Percentiles rank a stretch among this genome's conserved stretches.
These are phyloP conservation scores for Asterophora parasitica DNA, from an alignment of 768 basidiomycete species.

Conservation along the genomic window DNA sequence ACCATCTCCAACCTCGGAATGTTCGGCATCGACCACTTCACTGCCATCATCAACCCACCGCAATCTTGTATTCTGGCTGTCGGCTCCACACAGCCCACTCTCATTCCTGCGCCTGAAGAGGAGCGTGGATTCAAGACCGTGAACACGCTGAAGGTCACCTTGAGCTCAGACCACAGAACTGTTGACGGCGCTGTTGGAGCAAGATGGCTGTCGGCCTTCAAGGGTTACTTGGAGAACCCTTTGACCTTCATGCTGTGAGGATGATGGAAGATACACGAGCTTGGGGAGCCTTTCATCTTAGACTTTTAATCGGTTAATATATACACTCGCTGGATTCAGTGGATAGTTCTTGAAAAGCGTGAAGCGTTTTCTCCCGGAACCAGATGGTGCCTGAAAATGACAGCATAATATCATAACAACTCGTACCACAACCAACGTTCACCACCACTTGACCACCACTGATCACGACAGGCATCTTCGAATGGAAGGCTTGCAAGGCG, in stretches of 20 bases:
- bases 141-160: conserved; percentile 91
- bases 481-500: conserved; percentile 1
- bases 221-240: conserved; percentile 94
- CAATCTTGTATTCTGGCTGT: conserved; percentile 98
- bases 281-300: conserved; percentile 2
- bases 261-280: conserved; percentile 1
- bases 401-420: too few species aligned
- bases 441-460: too few species aligned
- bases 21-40: conserved; percentile 93
- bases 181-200: conserved; percentile 97
- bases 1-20: conserved; percentile 99
- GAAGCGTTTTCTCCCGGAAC: too few species aligned
- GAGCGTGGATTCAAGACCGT: conserved; percentile 94
- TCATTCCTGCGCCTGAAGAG: conserved; percentile 83
- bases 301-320: conserved; percentile 16
- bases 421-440: too few species aligned
- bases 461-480: not conserved
- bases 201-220: conserved; percentile 89
- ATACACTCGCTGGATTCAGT: not conserved
- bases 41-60: conserved; percentile 98
- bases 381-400: too few species aligned
- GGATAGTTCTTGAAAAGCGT: not conserved
- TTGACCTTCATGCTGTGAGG: conserved; percentile 91
- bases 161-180: conserved; percentile 92
- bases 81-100: conserved; percentile 78